Base-by-base conservation (phyloP, 2,329 filamentous ascomycete genomes). In the Boeremia lycopersici region DNA sequence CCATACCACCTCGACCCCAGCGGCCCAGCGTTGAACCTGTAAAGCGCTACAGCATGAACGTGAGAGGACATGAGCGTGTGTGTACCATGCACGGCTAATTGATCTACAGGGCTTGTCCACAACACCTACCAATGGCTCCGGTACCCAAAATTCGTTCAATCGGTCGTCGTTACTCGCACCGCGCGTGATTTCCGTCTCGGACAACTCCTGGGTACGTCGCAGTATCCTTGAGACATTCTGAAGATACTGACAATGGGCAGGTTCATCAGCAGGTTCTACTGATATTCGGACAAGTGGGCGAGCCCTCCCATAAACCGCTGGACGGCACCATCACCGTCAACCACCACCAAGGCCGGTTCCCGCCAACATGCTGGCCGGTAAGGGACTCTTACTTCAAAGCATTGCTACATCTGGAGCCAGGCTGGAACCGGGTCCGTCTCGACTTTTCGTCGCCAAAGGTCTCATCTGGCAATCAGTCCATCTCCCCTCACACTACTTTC, bases 181-280 rank as follows among this genome's bases (percentile, higher is more conserved):
- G 23, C 86, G 86, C 64, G 85, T 97, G 34, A 78, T 88, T 38
- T 96, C 93, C 30, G 81, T 96, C 34, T 81, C 85, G 9, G 91
- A 96, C 61, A 90, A 89, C 63, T 87, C 90, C 54, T 96, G 91
- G 89, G 92, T 96, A 84, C 67, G 87, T 65, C 9, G 9, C 12
- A 34, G 17, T 17, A 15, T 19, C 13, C 35, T 15, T 72, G 26
- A 2, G 8, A 2, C 6, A 12, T 1, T 6, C 15, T 43, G 33
- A 44, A 41, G 23, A 13, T 29, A 30, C 54, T 62, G 43, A 61
- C 42, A 33, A 51, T 74, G 63, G 60, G 33, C 47, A 96, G 91
- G 91, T 96, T 17, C 91, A 96, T 70, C 92, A 97, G 79, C 97
- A 96, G 73, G 84, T 96, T 8, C 81, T 97, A 17, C 83, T 95